Evolutionary conservation across 1,139 yeast genomes (phyloP).

Genomic region (Lodderomyces theae): DNA sequence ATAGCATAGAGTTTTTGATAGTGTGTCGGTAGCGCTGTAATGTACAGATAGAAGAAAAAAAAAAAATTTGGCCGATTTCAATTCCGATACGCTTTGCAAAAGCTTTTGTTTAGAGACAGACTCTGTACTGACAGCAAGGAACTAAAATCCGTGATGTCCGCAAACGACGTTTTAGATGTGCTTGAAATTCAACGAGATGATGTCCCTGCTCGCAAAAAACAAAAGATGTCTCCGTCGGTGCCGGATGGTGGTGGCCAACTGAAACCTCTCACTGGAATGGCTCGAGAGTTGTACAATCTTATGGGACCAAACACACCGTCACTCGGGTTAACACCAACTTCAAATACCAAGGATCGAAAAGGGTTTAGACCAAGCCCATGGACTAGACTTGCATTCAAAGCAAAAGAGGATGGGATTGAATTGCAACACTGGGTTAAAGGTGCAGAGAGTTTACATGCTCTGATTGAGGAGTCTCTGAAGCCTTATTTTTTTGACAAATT

Average conservation of each 20-base stretch:
- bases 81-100: neutral
- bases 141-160: slow-evolving; percentile 33
- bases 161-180: slow-evolving; percentile 74
- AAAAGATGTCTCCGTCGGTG: slow-evolving; percentile 37
- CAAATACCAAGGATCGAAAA: slow-evolving; percentile 63
- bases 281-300: slow-evolving; percentile 81
- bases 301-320: slow-evolving; percentile 95
- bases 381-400: slow-evolving; percentile 60
- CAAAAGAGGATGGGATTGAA: slow-evolving; percentile 45
- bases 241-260: slow-evolving; percentile 21
- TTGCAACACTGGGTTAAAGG: slow-evolving; percentile 90
- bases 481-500: slow-evolving; percentile 76
- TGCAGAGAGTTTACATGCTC: slow-evolving; percentile 46
- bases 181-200: slow-evolving; percentile 58
- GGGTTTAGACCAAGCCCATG: slow-evolving; percentile 78
- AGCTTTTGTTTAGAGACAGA: neutral
- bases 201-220: slow-evolving; percentile 39
- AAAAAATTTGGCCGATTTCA: neutral
- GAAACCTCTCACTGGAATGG: slow-evolving; percentile 66
- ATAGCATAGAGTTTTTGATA: slow-evolving; percentile 42
- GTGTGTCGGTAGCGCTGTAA: neutral
- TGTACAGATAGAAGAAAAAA: slow-evolving; percentile 1
- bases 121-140: neutral
- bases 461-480: slow-evolving; percentile 33
- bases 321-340: slow-evolving; percentile 52